phyloP scores from a whole-genome alignment of 2,329 filamentous ascomycete species.

The Fusarium sp. region DNA sequence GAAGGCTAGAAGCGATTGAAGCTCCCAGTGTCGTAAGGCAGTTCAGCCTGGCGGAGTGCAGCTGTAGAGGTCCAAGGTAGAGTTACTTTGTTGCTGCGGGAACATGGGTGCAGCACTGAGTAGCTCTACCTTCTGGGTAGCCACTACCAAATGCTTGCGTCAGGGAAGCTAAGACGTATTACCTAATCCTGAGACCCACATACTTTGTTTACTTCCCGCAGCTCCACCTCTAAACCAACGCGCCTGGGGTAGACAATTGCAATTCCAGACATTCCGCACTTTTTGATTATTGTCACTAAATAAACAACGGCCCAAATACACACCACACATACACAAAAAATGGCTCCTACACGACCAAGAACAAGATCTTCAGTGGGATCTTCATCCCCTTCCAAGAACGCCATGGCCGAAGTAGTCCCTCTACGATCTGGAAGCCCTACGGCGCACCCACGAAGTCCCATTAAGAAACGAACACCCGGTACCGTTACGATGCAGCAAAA shows the following conservation, averaged over 20 bases:
- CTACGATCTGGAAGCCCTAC: constrained; percentile 49
- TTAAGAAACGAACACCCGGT: constrained; percentile 67
- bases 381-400: constrained; percentile 32
- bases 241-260: constrained; percentile 40
- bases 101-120: background rate
- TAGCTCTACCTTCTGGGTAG: constrained; percentile 34
- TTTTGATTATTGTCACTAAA: constrained; percentile 18
- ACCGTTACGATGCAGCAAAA: constrained; percentile 79
- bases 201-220: constrained; percentile 48
- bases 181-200: constrained; percentile 41
- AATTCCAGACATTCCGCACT: constrained; percentile 22
- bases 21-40: constrained; percentile 56
- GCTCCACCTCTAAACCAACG: constrained; percentile 39
- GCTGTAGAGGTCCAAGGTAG: constrained; percentile 40
- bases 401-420: constrained; percentile 41
- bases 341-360: constrained; percentile 60
- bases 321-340: constrained; percentile 47
- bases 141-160: constrained; percentile 34
- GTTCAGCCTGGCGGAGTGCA: constrained; percentile 57
- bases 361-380: constrained; percentile 47
- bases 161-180: constrained; percentile 41
- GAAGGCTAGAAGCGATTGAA: constrained; percentile 46
- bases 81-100: constrained; percentile 28
- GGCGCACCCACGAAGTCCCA: constrained; percentile 66
- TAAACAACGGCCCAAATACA: constrained; percentile 24